A percentile compares a stretch with the other conserved stretches of the same genome.
phyloP scores from a whole-genome alignment of 148 eudicot species.

The Camellia sinensis region DNA sequence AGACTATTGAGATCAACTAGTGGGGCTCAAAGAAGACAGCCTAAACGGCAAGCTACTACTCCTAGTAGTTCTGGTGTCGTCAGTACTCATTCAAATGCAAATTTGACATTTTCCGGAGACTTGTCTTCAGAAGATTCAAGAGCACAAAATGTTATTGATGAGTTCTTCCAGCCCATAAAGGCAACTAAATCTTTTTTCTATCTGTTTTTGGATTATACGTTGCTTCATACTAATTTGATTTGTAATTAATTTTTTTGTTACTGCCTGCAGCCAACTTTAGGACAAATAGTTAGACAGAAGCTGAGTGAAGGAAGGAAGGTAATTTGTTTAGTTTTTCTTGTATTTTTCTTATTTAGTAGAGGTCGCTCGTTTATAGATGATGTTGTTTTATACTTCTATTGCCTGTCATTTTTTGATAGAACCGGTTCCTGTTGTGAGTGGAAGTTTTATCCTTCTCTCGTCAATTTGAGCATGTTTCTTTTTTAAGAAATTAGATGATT shows the following conservation, averaged over 20 bases:
- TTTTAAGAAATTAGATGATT: no score
- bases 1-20: slow-evolving; percentile 65
- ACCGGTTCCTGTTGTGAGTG: no score
- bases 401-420: no score
- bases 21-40: slow-evolving; percentile 69
- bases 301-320: slow-evolving; percentile 98
- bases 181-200: slow-evolving; percentile 26
- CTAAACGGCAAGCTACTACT: slow-evolving; percentile 56
- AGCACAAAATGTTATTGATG: slow-evolving; percentile 79
- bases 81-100: slow-evolving; percentile 38
- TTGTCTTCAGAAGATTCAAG: slow-evolving; percentile 60
- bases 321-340: slow-evolving; percentile 1
- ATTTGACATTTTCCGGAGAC: slow-evolving; percentile 33
- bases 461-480: no score
- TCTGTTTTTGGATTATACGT: background rate
- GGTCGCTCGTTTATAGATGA: no score
- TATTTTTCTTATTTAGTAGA: no score
- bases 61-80: slow-evolving; percentile 54
- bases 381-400: no score
- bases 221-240: slow-evolving; percentile 4
- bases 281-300: slow-evolving; percentile 85
- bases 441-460: no score
- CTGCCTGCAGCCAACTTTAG: slow-evolving; percentile 74
- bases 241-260: background rate
- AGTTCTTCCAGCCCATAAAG: slow-evolving; percentile 89